Percentiles rank a stretch among this genome's conserved stretches.
phyloP scores from a whole-genome alignment of 495 filamentous ascomycete genomes.

The Xylaria cubensis region DNA sequence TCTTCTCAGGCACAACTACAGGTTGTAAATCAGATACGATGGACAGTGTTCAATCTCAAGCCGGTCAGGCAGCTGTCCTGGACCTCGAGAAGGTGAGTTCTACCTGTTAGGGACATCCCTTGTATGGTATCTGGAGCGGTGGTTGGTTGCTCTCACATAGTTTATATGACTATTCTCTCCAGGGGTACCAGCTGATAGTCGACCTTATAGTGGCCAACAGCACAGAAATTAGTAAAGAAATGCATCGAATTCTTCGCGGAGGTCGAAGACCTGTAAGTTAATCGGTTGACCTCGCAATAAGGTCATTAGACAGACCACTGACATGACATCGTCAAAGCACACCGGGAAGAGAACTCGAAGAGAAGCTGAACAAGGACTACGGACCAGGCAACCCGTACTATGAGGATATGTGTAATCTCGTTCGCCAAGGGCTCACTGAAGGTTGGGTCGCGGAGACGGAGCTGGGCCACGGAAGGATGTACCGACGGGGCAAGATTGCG shows the following conservation, averaged over 20 bases:
- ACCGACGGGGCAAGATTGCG: constrained; percentile 51
- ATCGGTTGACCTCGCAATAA: background rate
- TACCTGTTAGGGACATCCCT: background rate
- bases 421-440: constrained; percentile 49
- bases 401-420: constrained; percentile 48
- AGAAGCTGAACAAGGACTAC: constrained; percentile 48
- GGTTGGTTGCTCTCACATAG: background rate
- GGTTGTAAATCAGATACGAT: background rate
- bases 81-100: constrained; percentile 20
- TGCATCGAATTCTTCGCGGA: constrained; percentile 51
- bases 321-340: constrained; percentile 39
- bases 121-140: background rate
- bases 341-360: constrained; percentile 52
- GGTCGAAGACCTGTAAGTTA: constrained; percentile 49
- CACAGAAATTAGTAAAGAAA: constrained; percentile 46
- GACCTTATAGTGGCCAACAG: constrained; percentile 38
- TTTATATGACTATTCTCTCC: background rate
- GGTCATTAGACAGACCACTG: background rate
- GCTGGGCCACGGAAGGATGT: constrained; percentile 47
- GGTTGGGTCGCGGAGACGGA: constrained; percentile 53
- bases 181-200: background rate
- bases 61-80: constrained; percentile 20
- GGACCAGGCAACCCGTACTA: constrained; percentile 51
- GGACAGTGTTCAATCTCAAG: background rate
- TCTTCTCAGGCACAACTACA: background rate